These are phyloP conservation scores for Vachellia collinsii DNA, from an alignment of 306 rosid species.

Conservation along the genomic window DNA sequence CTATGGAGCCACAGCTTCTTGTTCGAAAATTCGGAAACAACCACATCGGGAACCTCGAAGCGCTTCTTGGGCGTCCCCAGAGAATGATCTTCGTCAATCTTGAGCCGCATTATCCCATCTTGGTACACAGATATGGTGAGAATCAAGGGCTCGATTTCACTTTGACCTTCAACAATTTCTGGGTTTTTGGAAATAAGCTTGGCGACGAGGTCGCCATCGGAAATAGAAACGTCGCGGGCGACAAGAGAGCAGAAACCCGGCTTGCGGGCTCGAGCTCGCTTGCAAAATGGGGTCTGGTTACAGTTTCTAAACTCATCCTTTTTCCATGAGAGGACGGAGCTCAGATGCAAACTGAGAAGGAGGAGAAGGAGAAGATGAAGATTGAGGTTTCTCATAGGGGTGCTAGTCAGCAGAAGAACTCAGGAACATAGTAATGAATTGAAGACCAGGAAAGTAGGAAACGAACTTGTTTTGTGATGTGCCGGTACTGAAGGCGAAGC, in stretches of 20 bases:
- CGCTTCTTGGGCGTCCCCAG: constrained; percentile 65
- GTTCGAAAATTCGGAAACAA: constrained; percentile 55
- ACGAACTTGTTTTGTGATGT: not conserved
- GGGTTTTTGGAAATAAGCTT: constrained; percentile 50
- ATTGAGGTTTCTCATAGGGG: constrained; percentile 39
- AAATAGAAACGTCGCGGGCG: constrained; percentile 58
- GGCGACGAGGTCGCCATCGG: constrained; percentile 80
- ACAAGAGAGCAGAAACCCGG: constrained; percentile 61
- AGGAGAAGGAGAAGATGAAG: constrained; percentile 52
- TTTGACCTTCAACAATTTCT: constrained; percentile 37
- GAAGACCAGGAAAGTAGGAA: not conserved
- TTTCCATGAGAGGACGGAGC: constrained; percentile 75
- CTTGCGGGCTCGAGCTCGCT: constrained; percentile 74
- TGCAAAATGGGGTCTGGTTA: constrained; percentile 92
- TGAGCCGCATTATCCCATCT: constrained; percentile 74
- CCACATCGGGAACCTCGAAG: constrained; percentile 80
- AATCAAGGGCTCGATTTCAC: constrained; percentile 56
- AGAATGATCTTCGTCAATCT: constrained; percentile 77
- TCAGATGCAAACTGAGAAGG: constrained; percentile 41
- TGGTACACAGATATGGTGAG: constrained; percentile 72
- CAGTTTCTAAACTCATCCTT: constrained; percentile 90
- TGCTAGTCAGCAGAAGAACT: not conserved
- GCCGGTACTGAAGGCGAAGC: not conserved
- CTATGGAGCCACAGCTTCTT: constrained; percentile 75
- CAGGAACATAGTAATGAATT: constrained; percentile 34